Percentiles rank a stretch among this genome's conserved stretches.
Evolutionary conservation across 176 grass and related monocot genomes (phyloP).

Genomic region (Carex kokanica): DNA sequence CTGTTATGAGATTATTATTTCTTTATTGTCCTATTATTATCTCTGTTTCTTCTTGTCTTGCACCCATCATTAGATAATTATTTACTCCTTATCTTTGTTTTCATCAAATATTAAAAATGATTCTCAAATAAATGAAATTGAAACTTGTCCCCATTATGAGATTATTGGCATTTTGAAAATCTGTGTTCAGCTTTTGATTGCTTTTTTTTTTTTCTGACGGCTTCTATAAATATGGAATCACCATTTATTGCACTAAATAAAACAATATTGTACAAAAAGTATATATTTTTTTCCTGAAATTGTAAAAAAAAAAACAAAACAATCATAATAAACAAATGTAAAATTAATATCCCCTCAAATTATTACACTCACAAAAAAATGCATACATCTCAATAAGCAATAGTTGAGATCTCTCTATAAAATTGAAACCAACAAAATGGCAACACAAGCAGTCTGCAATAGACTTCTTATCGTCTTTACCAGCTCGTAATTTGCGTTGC

Average conservation of each 20-base stretch:
- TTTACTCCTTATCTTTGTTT: neutral
- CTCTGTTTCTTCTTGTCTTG: neutral
- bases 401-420: constrained; percentile 16
- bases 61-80: neutral
- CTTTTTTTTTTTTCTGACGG: neutral
- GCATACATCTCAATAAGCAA: constrained; percentile 16
- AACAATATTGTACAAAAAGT: neutral
- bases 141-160: neutral
- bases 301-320: neutral
- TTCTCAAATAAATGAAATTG: neutral
- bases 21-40: neutral
- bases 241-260: neutral
- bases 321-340: constrained; percentile 19
- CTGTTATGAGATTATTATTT: neutral
- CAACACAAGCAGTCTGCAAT: neutral
- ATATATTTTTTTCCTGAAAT: neutral
- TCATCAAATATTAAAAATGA: neutral
- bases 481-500: constrained; percentile 23
- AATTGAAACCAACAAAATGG: constrained; percentile 25
- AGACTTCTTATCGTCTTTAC: neutral
- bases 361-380: constrained; percentile 29
- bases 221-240: neutral
- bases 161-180: neutral
- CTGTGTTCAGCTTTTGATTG: neutral
- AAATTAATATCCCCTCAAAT: neutral